Evolutionary conservation across 768 basidiomycete species (phyloP).

Genomic region (Mycena olivaceomarginata): DNA sequence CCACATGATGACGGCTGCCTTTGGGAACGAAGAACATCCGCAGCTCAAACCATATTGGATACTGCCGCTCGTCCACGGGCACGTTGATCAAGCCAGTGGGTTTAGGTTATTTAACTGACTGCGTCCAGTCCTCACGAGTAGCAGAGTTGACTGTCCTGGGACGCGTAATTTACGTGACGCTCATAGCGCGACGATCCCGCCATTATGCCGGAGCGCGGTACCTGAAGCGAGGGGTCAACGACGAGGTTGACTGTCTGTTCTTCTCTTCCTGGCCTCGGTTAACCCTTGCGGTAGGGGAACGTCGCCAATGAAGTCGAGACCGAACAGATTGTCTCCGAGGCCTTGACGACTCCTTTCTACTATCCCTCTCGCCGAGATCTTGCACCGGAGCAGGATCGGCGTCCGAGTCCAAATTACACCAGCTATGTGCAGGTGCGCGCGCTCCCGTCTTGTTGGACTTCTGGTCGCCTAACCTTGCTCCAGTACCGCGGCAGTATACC

Average conservation of each 20-base stretch:
- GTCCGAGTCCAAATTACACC: constrained; percentile 91
- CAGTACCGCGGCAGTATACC: constrained; percentile 97
- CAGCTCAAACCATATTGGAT: constrained; percentile 86
- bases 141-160: constrained; percentile 94
- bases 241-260: constrained; percentile 74
- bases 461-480: background rate
- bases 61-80: constrained; percentile 94
- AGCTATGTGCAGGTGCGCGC: constrained; percentile 90
- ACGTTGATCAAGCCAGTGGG: constrained; percentile 98
- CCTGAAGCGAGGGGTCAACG: constrained; percentile 95
- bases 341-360: constrained; percentile 92
- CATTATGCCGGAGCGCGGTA: constrained; percentile 98
- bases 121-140: constrained; percentile 10
- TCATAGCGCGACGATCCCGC: constrained; percentile 96
- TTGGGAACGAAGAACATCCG: constrained; percentile 63
- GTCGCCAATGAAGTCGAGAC: constrained; percentile 99
- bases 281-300: constrained; percentile 80
- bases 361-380: constrained; percentile 70
- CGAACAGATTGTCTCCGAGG: constrained; percentile 97
- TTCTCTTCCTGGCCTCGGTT: constrained; percentile 20
- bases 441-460: background rate
- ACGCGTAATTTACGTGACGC: constrained; percentile 92
- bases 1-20: constrained; percentile 86
- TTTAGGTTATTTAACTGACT: background rate
- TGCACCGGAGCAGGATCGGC: constrained; percentile 60